A percentile compares a stretch with the other conserved stretches of the same genome.
These are phyloP conservation scores for Filobasidium floriforme DNA, from an alignment of 768 basidiomycete species.

Conservation along the genomic window DNA sequence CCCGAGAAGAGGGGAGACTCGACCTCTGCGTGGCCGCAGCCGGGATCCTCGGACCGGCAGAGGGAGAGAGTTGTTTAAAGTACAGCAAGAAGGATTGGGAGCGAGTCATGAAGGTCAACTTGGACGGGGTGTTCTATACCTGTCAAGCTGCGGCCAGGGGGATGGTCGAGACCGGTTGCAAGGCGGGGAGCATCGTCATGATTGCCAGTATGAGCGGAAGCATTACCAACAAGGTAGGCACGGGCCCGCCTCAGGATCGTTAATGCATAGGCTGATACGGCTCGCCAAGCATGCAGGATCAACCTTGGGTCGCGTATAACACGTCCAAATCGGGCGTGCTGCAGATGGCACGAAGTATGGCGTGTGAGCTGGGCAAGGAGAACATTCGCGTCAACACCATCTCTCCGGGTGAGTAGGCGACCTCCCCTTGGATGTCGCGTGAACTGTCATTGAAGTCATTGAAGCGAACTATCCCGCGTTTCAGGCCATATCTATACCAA, in stretches of 20 bases:
- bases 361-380: slow-evolving; percentile 42
- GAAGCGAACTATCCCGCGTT: not conserved
- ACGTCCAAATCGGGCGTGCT: slow-evolving; percentile 42
- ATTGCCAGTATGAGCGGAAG: slow-evolving; percentile 59
- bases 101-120: slow-evolving; percentile 62
- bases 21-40: slow-evolving; percentile 73
- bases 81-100: slow-evolving; percentile 61
- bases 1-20: slow-evolving; percentile 60
- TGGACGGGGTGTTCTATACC: slow-evolving; percentile 57
- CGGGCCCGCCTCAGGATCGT: not conserved
- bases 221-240: slow-evolving; percentile 63
- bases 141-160: slow-evolving; percentile 58
- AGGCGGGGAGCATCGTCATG: slow-evolving; percentile 54
- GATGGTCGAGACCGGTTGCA: slow-evolving; percentile 50
- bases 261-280: not conserved
- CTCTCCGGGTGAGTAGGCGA: slow-evolving; percentile 24
- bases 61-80: slow-evolving; percentile 48
- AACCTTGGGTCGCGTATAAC: slow-evolving; percentile 36
- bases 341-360: slow-evolving; percentile 42
- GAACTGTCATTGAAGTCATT: not conserved
- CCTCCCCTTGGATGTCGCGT: too few species aligned
- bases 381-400: slow-evolving; percentile 42
- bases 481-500: slow-evolving; percentile 28
- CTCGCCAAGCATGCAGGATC: not conserved
- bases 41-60: slow-evolving; percentile 53